Evolutionary conservation across 345 rosid genomes (phyloP).

Genomic region (Bruguiera parviflora): DNA sequence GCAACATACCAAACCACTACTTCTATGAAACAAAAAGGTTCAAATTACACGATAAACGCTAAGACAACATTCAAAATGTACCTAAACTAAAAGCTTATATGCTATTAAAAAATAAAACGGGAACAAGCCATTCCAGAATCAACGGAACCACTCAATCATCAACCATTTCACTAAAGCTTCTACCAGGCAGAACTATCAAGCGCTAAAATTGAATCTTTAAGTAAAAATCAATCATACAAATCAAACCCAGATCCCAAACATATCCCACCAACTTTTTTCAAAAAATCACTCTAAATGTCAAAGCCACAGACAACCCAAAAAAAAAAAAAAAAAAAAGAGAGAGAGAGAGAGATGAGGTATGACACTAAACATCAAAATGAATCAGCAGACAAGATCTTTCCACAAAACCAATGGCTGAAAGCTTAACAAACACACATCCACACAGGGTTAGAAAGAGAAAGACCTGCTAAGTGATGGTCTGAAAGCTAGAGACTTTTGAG

Average conservation of each 20-base stretch:
- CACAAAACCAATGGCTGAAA: background rate
- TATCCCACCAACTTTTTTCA: background rate
- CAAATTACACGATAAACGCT: too few species aligned
- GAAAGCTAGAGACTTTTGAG: constrained; percentile 10
- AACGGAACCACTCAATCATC: too few species aligned
- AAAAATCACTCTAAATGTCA: background rate
- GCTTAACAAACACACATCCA: background rate
- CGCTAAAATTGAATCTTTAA: background rate
- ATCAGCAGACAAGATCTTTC: background rate
- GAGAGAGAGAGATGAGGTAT: background rate
- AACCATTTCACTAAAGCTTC: too few species aligned
- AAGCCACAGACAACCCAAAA: background rate
- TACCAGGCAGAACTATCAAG: background rate
- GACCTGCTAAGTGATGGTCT: constrained; percentile 22
- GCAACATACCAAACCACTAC: too few species aligned
- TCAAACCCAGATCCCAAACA: constrained; percentile 30
- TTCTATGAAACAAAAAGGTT: too few species aligned
- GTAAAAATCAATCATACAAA: background rate
- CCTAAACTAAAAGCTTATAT: too few species aligned
- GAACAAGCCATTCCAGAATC: too few species aligned
- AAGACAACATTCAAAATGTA: too few species aligned
- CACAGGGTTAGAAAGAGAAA: background rate
- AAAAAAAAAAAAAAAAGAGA: too few species aligned
- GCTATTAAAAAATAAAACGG: too few species aligned
- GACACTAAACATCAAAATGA: background rate